Evolutionary conservation across 129 eudicot species (phyloP), one percentile per base, ranked within the genome.

Genomic region (Saposhnikovia divaricata): DNA sequence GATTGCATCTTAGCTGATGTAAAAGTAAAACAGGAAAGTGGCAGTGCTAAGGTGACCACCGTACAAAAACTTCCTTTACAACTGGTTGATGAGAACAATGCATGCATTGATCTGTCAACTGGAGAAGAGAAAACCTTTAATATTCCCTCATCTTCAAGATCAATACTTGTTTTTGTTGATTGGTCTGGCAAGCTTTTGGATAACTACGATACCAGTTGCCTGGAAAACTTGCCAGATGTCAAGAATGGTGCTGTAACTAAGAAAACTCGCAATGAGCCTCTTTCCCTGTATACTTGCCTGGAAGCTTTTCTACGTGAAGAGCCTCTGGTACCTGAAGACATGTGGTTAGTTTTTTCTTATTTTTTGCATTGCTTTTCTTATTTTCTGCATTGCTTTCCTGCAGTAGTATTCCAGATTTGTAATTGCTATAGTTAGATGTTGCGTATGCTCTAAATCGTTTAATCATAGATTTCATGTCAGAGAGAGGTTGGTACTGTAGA

Each of bases 311-410:
- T 95, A 50, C 96, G 93, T 46, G 97, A 95, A 81, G 99, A 95
- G 90, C 99, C 99, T 18, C 84, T 95, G 83, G 99, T 95, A 75
- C 97, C 99, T 48, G 99, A 95, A 88, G 99, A 95, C 84, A 95
- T 92, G 99, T 95, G 99, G 99, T 95, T 74, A 83, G 92, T 76
- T 84, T 85, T 34, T 55, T 73, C 39, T 72, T 48, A 37, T 65
- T 79, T 18, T 75, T 2, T 39, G 43, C 75, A 71, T 18, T 71
- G 75, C 46, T 39, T 37, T 55, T 73, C 39, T 72, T 48, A 37
- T 65, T 79, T 18, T 75, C 4, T 39, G 43, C 75, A 71, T 18
- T 71, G 75, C 46, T 39, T 37, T 71, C 11, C 14, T 71, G 75
- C 46, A 71, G 48, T 19, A 38, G 10, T 68, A 10, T 68, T 68